Base-by-base conservation (phyloP, 768 basidiomycete species). In the Naganishia randhawae region DNA sequence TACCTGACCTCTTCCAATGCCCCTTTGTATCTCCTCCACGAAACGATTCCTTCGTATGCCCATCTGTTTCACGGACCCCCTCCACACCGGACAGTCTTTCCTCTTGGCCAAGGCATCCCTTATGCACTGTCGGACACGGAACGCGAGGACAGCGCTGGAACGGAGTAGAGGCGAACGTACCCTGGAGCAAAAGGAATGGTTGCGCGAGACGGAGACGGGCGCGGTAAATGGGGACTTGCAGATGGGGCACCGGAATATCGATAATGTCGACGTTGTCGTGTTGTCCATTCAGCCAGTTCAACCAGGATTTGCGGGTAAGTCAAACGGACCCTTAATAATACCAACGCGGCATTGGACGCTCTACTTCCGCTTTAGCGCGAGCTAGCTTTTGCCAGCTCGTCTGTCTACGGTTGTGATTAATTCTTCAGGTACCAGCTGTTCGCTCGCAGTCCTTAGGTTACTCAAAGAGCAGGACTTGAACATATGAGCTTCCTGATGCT, bases 191-290 rank as follows among this genome's bases (percentile, higher is more conserved):
- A 91, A 92, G 54, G 86, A 87, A 73, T 92, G 91, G 0, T 89
- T 90, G 74, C 91, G 92, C 6, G 77, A 77, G 4, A 92, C 83
- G 2, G 85, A 85, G 31, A 92, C 87, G 5, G 91, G 91, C 0
- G 84, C 89, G 62, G 85, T 84, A 73, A 85, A 89, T 37, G 87
- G 82, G 68, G 91, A 89, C 42, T 86, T 83, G 75, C 91, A 92
- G 65, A 92, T 90, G 31, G 84, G 83, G 73, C 91, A 92, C 17
- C 88, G 83, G 68, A 89, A 80, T n/a, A n/a, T n/a, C n/a, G 11
- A 87, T 83, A 22, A 83, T 76, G 72, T 92, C 91, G 19, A 92
- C 77, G 42, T 37, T 63, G 22, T 8, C 31, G 25, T 48, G 63
- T 29, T 29, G 29, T 42, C 11, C 41, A 10, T 42, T 10, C 41